These are phyloP conservation scores for Euphorbia lathyris DNA, from an alignment of 345 rosid genomes.

Conservation along the genomic window DNA sequence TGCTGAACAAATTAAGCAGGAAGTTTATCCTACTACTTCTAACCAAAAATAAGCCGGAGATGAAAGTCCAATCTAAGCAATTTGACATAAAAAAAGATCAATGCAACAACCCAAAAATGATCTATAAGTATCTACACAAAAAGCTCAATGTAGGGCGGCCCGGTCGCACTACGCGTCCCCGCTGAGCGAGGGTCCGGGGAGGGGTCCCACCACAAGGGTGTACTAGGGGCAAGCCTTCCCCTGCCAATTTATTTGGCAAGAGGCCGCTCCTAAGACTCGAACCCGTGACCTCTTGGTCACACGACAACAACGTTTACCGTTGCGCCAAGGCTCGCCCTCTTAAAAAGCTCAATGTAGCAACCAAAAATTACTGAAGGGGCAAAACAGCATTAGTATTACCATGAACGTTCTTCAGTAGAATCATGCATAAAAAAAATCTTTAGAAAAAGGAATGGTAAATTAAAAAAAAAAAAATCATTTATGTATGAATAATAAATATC, in stretches of 20 bases:
- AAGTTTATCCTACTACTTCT: constrained; percentile 1
- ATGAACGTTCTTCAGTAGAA: constrained; percentile 3
- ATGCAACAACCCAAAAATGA: neutral
- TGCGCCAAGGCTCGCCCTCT: too few species aligned
- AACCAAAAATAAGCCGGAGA: neutral
- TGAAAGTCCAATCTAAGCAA: neutral
- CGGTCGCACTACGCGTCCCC: too few species aligned
- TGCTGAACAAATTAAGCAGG: neutral
- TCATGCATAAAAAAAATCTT: neutral
- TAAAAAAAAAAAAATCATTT: neutral
- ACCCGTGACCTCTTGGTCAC: too few species aligned
- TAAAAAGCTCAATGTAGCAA: too few species aligned
- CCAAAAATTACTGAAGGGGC: neutral
- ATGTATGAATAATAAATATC: too few species aligned
- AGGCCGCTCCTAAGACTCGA: too few species aligned
- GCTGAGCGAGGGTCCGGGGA: too few species aligned
- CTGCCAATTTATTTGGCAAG: too few species aligned
- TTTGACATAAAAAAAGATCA: neutral
- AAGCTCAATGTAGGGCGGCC: too few species aligned
- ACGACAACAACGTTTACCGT: too few species aligned
- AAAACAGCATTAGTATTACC: neutral
- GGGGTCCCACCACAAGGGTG: too few species aligned
- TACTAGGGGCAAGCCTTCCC: too few species aligned
- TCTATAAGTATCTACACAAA: neutral
- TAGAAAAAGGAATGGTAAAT: neutral